These are phyloP conservation scores for Oleoguttula mirabilis DNA, from an alignment of 495 filamentous ascomycete species.

Conservation along the genomic window DNA sequence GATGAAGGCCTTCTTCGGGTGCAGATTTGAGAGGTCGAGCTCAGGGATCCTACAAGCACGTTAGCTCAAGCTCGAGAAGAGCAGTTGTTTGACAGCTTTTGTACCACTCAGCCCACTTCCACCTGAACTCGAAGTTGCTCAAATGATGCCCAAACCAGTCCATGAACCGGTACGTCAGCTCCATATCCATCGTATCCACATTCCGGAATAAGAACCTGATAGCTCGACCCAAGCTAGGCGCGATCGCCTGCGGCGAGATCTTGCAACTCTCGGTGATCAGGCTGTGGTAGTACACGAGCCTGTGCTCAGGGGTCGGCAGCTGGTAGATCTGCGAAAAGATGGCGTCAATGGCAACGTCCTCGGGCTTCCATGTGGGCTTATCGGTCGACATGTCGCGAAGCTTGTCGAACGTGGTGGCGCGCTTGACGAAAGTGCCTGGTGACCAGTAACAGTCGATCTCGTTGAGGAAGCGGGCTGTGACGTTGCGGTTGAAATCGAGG, in stretches of 20 bases:
- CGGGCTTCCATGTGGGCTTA: slow-evolving; percentile 84
- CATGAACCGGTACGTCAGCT: slow-evolving; percentile 75
- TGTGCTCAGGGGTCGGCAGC: slow-evolving; percentile 79
- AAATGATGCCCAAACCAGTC: slow-evolving; percentile 98
- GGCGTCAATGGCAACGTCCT: slow-evolving; percentile 93
- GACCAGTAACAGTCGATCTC: slow-evolving; percentile 93
- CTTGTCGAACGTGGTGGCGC: slow-evolving; percentile 81
- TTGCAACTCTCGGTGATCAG: slow-evolving; percentile 92
- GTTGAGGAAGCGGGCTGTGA: slow-evolving; percentile 76
- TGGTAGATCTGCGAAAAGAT: slow-evolving; percentile 91
- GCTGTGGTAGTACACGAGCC: slow-evolving; percentile 90
- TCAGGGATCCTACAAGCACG: slow-evolving; percentile 54
- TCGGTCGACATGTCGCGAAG: slow-evolving; percentile 62
- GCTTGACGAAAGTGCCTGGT: slow-evolving; percentile 75
- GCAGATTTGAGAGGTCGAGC: slow-evolving; percentile 57
- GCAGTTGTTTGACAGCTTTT: too few species aligned
- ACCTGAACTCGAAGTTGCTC: slow-evolving; percentile 97
- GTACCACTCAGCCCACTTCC: slow-evolving; percentile 98
- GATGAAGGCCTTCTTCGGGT: slow-evolving; percentile 90
- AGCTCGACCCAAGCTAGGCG: slow-evolving; percentile 85
- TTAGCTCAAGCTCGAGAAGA: too few species aligned
- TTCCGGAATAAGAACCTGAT: slow-evolving; percentile 83
- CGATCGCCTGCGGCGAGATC: slow-evolving; percentile 86
- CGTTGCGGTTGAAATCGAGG: slow-evolving; percentile 81
- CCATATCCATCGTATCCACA: slow-evolving; percentile 69